These are phyloP conservation scores for Thielaviopsis cerberus DNA, from an alignment of 2,329 filamentous ascomycete species.

Conservation along the genomic window DNA sequence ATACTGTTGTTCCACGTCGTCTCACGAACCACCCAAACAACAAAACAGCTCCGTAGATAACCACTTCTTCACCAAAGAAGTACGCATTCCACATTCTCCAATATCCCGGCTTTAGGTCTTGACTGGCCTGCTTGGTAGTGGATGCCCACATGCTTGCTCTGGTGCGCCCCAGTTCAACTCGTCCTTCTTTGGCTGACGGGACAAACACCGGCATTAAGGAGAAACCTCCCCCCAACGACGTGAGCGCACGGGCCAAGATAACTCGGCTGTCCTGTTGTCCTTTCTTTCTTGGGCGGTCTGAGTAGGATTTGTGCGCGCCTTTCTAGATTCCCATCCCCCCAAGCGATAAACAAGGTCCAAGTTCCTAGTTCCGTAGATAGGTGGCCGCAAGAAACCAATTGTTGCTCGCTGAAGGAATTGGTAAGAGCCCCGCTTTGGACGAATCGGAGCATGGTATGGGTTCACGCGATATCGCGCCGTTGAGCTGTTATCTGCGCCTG, in stretches of 20 bases:
- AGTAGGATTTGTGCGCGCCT: not conserved
- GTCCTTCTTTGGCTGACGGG: not conserved
- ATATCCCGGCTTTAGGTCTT: too few relatives aligned
- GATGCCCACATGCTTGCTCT: too few relatives aligned
- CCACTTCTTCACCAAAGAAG: too few relatives aligned
- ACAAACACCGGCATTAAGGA: not conserved
- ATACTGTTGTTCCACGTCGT: too few relatives aligned
- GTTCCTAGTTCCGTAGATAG: not conserved
- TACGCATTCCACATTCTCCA: too few relatives aligned
- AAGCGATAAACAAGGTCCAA: not conserved
- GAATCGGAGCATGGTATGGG: not conserved
- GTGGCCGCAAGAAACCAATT: not conserved
- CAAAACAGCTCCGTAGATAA: too few relatives aligned
- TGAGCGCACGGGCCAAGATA: not conserved
- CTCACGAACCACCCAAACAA: too few relatives aligned
- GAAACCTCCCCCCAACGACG: not conserved
- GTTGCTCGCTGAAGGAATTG: not conserved
- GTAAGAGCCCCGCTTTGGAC: slow-evolving; percentile 6
- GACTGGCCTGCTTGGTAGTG: too few relatives aligned
- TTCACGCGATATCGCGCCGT: slow-evolving; percentile 2
- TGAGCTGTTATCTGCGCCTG: not conserved
- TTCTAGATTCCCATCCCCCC: not conserved
- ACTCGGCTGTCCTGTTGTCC: not conserved
- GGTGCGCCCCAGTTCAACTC: too few relatives aligned
- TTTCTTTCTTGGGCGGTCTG: not conserved